Percentiles rank a stretch among this genome's conserved stretches.
phyloP scores from a whole-genome alignment of 345 rosid species.

The Pugionium dolabratum region DNA sequence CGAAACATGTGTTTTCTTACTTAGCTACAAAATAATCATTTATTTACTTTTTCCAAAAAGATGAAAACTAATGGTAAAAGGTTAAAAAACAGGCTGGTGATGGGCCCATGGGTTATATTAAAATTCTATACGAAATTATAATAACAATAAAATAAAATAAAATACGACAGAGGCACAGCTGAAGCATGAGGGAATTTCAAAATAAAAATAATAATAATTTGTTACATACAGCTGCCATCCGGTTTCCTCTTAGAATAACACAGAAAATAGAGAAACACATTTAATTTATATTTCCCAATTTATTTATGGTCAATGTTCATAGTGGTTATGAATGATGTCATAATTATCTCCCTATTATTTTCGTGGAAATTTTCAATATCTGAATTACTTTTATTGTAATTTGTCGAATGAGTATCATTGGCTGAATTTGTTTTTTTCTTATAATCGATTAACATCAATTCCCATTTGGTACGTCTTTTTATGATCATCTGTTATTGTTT shows the following conservation, averaged over 20 bases:
- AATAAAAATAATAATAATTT: slow-evolving; percentile 5
- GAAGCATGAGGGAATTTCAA: slow-evolving; percentile 37
- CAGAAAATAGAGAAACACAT: background rate
- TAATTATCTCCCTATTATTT: background rate
- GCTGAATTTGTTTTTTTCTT: too few species aligned
- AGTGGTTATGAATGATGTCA: background rate
- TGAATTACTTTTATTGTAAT: too few species aligned
- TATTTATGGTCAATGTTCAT: slow-evolving; percentile 6
- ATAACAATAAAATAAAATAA: background rate
- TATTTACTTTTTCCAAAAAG: background rate
- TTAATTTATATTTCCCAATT: background rate
- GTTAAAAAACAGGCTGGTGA: slow-evolving; percentile 38
- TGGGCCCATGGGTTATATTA: slow-evolving; percentile 24
- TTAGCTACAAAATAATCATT: slow-evolving; percentile 16
- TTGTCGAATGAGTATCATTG: too few species aligned
- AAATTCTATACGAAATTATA: background rate
- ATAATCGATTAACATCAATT: too few species aligned
- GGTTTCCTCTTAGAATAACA: slow-evolving; percentile 1
- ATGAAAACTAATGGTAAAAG: slow-evolving; percentile 9
- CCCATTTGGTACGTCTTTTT: too few species aligned
- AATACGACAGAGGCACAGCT: slow-evolving; percentile 33
- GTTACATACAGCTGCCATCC: slow-evolving; percentile 39
- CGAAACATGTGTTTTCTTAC: slow-evolving; percentile 29
- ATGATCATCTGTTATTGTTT: too few species aligned
- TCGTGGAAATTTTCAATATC: background rate